Base-by-base conservation (phyloP, 345 rosid species). In the Ailanthus altissimus region DNA sequence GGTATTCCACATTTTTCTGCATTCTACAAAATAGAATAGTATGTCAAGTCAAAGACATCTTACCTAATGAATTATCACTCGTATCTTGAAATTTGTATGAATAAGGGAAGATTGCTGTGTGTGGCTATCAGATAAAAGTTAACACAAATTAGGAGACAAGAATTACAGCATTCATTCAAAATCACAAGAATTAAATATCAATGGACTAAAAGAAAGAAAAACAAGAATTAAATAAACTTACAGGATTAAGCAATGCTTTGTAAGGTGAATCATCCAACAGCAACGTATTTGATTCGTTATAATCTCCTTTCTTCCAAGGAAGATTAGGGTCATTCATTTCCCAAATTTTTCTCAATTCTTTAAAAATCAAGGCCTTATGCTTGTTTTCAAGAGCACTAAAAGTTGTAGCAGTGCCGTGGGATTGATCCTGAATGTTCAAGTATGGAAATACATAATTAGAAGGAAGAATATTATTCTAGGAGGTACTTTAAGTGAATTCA, bases 221-320 rank as follows among this genome's bases (percentile, higher is more conserved):
- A 42, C 28, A 65, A 57, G 11, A 28, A 62, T 26, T 16, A 53
- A 5, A n/a, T 43, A 13, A 81, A 85, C 96, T 89, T 84, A 93
- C 98, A 8, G 98, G 98, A 81, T 96, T 96, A 80, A 93, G 94
- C 89, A 96, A 86, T 12, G 97, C 91, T 80, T 96, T 96, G 83
- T 96, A 88, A 21, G 98, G 99, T 81, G 97, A 92, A 83, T 96
- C 99, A 59, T 93, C 98, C 43, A 93, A 67, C 82, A 93, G 77
- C 78, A 96, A 74, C 0, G 99, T 96, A 78, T 96, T 93, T 36
- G 97, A 86, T 81, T 92, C 89, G 65, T 90, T 81, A 67, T 86
- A 93, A 74, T 80, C 71, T 77, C 92, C 92, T 76, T 38, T 86
- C 78, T 85, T 82, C 96, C 95, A 92, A 7, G 91, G 91, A 80